These are phyloP conservation scores for Aeschynomene evenia DNA, from an alignment of 306 rosid genomes.

Conservation along the genomic window DNA sequence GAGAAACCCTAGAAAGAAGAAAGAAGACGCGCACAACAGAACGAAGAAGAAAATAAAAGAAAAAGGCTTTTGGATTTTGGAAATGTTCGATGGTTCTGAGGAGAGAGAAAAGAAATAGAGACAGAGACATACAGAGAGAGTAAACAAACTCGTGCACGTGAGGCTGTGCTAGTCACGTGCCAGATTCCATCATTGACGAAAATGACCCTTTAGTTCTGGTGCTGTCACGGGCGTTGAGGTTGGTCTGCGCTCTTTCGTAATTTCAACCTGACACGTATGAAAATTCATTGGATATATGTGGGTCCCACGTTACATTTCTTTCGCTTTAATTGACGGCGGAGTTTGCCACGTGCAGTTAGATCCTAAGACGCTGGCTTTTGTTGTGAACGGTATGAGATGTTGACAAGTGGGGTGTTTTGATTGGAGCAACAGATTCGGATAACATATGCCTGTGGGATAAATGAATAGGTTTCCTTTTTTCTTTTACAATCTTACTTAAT, in stretches of 20 bases:
- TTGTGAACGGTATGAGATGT: background rate
- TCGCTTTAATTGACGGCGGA: background rate
- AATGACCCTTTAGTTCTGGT: background rate
- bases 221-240: background rate
- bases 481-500: no score
- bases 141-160: conserved; percentile 46
- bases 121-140: background rate
- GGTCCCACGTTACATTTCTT: background rate
- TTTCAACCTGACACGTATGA: background rate
- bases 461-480: no score
- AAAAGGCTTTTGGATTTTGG: background rate
- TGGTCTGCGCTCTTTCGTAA: background rate
- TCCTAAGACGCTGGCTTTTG: background rate
- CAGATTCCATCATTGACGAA: background rate
- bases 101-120: background rate
- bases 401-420: background rate
- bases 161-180: background rate
- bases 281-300: background rate
- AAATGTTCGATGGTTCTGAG: background rate
- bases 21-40: background rate
- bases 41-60: background rate
- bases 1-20: conserved; percentile 41
- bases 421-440: background rate
- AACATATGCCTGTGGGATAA: background rate
- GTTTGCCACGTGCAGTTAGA: background rate